phyloP scores from a whole-genome alignment of 169 alveolate species.

The Plasmodium coatneyi region DNA sequence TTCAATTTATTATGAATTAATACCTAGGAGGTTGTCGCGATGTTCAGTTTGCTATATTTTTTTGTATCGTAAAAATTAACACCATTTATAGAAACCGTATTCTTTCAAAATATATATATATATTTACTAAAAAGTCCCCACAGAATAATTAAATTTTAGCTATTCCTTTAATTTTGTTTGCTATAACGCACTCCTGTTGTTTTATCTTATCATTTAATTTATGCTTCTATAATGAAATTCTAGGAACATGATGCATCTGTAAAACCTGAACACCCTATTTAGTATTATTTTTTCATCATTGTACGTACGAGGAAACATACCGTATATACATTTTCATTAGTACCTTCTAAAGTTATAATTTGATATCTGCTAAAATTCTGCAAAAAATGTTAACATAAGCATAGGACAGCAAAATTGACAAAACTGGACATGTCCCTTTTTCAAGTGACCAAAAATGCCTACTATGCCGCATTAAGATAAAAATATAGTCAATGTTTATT shows the following conservation, averaged over 20 bases:
- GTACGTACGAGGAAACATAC: neutral
- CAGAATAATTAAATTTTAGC: neutral
- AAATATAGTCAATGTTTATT: neutral
- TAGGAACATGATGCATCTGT: neutral
- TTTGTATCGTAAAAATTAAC: neutral
- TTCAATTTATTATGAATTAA: neutral
- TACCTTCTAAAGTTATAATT: too few species aligned
- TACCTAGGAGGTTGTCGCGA: neutral
- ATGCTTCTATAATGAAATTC: neutral
- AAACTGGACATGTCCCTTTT: neutral
- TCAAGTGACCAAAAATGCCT: neutral
- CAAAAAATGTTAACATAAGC: neutral
- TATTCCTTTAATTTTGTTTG: neutral
- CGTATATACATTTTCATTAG: neutral
- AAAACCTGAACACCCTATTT: neutral
- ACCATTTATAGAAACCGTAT: neutral
- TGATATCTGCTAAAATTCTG: too few species aligned
- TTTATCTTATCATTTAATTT: neutral
- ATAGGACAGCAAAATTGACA: neutral
- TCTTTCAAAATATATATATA: neutral
- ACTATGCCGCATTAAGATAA: neutral
- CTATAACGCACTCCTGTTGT: neutral
- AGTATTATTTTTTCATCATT: too few species aligned
- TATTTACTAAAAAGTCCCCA: neutral
- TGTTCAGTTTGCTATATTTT: neutral